Conservation (phyloP, 192 early-diverging fungal species). For the Coemansia sp. region DNA sequence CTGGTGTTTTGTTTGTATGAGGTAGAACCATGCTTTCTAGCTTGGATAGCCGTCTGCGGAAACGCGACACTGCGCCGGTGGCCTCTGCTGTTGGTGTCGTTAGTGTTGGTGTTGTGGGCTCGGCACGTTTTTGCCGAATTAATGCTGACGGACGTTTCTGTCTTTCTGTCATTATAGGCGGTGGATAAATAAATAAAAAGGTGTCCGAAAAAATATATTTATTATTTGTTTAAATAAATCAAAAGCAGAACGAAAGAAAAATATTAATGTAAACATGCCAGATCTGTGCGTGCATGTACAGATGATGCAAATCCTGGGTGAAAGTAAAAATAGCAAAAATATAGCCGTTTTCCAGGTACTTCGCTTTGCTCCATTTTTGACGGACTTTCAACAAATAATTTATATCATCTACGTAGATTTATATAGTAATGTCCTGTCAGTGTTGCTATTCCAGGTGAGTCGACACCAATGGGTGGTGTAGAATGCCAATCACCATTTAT, state of each 20-base stretch:
- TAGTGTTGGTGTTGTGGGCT: neutral
- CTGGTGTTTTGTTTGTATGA: neutral
- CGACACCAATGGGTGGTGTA: too few species aligned
- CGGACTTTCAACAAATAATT: too few species aligned
- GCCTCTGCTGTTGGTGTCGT: neutral
- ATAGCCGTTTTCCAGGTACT: too few species aligned
- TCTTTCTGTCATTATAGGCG: neutral
- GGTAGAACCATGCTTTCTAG: slow-evolving; percentile 5
- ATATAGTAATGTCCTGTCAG: too few species aligned
- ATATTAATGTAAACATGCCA: neutral
- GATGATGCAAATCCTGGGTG: neutral
- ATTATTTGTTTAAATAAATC: neutral
- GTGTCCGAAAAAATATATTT: neutral
- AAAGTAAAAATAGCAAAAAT: neutral
- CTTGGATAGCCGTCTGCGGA: slow-evolving; percentile 5
- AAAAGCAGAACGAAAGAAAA: neutral
- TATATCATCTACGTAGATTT: too few species aligned
- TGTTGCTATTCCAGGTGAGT: too few species aligned
- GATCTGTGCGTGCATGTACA: neutral
- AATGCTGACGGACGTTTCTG: neutral
- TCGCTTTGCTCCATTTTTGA: too few species aligned
- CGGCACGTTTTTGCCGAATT: neutral
- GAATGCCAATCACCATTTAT: too few species aligned
- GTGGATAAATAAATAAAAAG: neutral
- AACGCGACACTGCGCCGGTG: neutral